Evolutionary conservation across 805 yeast genomes (phyloP).

Genomic region (Sugiyamaella valdiviana): DNA sequence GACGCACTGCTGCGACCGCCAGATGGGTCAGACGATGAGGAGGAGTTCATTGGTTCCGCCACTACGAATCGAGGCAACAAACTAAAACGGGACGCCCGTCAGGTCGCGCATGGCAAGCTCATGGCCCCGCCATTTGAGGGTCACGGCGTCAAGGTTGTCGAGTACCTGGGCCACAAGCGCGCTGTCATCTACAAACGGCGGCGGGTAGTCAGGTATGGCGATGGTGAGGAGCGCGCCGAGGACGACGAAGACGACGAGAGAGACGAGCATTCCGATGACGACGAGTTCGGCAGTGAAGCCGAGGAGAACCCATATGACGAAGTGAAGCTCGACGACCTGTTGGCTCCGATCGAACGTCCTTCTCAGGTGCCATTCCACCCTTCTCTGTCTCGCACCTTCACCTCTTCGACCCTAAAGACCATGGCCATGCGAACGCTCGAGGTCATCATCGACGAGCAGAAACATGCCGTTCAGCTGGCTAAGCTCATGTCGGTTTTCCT

Average conservation of each 20-base stretch:
- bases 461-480: slow-evolving; percentile 62
- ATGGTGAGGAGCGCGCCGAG: slow-evolving; percentile 28
- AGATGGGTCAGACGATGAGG: slow-evolving; percentile 24
- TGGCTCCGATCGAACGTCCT: slow-evolving; percentile 77
- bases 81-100: slow-evolving; percentile 44
- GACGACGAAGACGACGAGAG: slow-evolving; percentile 19
- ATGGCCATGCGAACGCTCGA: slow-evolving; percentile 71
- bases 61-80: slow-evolving; percentile 52
- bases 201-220: slow-evolving; percentile 26
- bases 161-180: slow-evolving; percentile 26
- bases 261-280: slow-evolving; percentile 16
- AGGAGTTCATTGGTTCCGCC: slow-evolving; percentile 13
- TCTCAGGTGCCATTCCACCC: slow-evolving; percentile 70
- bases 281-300: slow-evolving; percentile 30
- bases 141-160: slow-evolving; percentile 27
- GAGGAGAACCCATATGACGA: slow-evolving; percentile 43
- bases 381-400: slow-evolving; percentile 61
- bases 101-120: slow-evolving; percentile 42
- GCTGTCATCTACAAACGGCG: slow-evolving; percentile 24
- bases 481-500: slow-evolving; percentile 70
- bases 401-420: slow-evolving; percentile 46
- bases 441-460: slow-evolving; percentile 74
- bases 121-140: slow-evolving; percentile 22
- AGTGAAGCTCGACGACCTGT: slow-evolving; percentile 49
- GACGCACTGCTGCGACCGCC: slow-evolving; percentile 28